Evolutionary conservation across 331 rosid species (phyloP), one percentile per base, ranked within the genome.

Genomic region (Quercus lobata): DNA sequence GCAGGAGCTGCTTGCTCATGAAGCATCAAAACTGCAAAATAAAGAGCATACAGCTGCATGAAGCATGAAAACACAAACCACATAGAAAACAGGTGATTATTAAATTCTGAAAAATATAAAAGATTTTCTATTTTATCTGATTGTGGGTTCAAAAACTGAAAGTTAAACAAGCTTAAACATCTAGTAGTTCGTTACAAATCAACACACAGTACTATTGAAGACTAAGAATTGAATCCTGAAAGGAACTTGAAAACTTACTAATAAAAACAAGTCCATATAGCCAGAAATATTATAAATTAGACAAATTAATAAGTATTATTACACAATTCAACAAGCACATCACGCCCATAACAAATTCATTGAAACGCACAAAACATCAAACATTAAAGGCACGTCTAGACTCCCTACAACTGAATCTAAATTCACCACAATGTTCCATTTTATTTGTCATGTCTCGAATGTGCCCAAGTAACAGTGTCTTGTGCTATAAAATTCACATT

Each of bases 11-110:
- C 82, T 83, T 88, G 94, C 53, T 90, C 92, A 32, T 80, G 86
- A 37, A 88, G 76, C 85, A 87, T 77, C 85, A 83, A 83, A 76
- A 90, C 97, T 90, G 90, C 86, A 85, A 61, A 65, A 62, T 83
- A 71, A 69, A 30, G 58, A 81, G 71, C 76, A 73, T 73, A 74
- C 44, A 4, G 72, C 81, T 71, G 30, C 30, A 65, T 30, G 52
- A 74, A 5, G 6, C 34, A 44, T 16, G n/a, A 52, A 71, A 68
- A 65, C 15, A 21, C 57, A 70, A 70, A 49, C 8, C 60, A 71
- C 21, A 49, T 4, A 46, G 34, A 46, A 46, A 46, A 22, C 24
- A 71, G 57, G 21, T 21, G 19, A 70, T 30, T 65, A 65, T 18
- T 41, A 32, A 17, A 32, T 44, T 32, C 24, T 62, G 69, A 7